Conservation (phyloP, 768 basidiomycete genomes). For the Plicaturopsis crispa region DNA sequence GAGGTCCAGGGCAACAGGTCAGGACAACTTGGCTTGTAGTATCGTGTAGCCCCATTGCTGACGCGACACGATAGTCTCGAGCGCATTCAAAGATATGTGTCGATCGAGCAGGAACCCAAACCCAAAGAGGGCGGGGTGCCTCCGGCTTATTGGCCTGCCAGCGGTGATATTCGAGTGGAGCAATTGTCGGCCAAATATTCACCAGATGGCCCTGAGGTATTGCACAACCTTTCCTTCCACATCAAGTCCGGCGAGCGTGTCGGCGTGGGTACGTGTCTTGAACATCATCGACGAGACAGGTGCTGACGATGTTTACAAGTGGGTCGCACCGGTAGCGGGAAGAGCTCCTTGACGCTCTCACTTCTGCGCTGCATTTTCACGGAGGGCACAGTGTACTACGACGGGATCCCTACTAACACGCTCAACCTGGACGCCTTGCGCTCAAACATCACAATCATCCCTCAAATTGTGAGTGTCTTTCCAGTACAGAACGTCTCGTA, state of each 20-base stretch:
- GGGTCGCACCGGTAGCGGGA: constrained; percentile 54
- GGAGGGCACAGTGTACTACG: constrained; percentile 43
- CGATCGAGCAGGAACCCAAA: constrained; percentile 49
- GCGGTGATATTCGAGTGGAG: constrained; percentile 44
- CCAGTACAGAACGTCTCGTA: background rate
- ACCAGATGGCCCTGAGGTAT: constrained; percentile 45
- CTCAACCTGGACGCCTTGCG: constrained; percentile 49
- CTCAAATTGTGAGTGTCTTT: constrained; percentile 35
- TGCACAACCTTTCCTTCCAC: constrained; percentile 42
- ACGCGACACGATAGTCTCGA: no score
- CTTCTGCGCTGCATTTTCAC: constrained; percentile 48
- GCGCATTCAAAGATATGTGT: constrained; percentile 46
- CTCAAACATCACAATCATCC: constrained; percentile 50
- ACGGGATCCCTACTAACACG: constrained; percentile 34
- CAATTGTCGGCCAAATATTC: constrained; percentile 44
- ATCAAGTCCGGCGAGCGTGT: constrained; percentile 52
- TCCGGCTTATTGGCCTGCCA: constrained; percentile 59
- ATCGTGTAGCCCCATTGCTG: background rate
- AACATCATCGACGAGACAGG: background rate
- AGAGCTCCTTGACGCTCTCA: constrained; percentile 45
- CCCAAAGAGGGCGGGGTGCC: constrained; percentile 33
- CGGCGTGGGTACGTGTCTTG: constrained; percentile 36
- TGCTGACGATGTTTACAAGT: constrained; percentile 22
- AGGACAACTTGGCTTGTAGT: background rate
- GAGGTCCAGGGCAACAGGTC: constrained; percentile 30